These are phyloP conservation scores for Aphanomyces invadans DNA, from an alignment of 352 stramenopile species.

Conservation along the genomic window DNA sequence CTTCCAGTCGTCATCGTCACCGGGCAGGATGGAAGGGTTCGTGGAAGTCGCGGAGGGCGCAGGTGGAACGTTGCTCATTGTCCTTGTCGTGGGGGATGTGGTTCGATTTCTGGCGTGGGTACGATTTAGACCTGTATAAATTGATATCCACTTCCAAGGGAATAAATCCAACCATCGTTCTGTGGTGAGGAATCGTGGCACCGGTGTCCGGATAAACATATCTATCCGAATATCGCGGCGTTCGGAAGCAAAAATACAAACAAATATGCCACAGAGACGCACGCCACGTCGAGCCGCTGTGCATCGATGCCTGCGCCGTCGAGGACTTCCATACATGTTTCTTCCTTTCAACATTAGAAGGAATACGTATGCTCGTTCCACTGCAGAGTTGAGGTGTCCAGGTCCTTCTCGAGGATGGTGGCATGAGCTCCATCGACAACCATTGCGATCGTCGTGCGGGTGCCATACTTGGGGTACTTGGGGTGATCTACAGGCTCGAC, in stretches of 20 bases:
- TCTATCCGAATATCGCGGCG: not conserved
- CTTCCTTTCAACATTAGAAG: not conserved
- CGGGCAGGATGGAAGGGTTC: not conserved
- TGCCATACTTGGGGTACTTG: constrained; percentile 19
- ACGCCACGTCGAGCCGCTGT: no score
- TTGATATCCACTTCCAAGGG: constrained; percentile 7
- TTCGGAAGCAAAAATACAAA: no score
- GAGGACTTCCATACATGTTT: no score
- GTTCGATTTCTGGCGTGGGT: constrained; percentile 5
- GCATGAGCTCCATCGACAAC: constrained; percentile 7
- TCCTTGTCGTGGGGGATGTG: not conserved
- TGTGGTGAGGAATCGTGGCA: constrained; percentile 14
- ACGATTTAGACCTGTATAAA: constrained; percentile 16
- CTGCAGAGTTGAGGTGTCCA: not conserved
- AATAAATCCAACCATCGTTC: constrained; percentile 11
- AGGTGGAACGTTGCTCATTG: constrained; percentile 10
- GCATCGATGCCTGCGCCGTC: no score
- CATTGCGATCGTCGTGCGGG: constrained; percentile 20
- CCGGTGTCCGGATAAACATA: not conserved
- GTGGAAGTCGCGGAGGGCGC: not conserved
- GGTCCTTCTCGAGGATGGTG: constrained; percentile 18
- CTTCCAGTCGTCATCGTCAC: constrained; percentile 48
- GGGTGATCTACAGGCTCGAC: constrained; percentile 12
- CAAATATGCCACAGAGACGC: no score
- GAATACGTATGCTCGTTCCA: not conserved